Percentiles rank a stretch among this genome's conserved stretches.
Evolutionary conservation across 2,329 filamentous ascomycete genomes (phyloP).

Genomic region (Epicoccum nigrum): DNA sequence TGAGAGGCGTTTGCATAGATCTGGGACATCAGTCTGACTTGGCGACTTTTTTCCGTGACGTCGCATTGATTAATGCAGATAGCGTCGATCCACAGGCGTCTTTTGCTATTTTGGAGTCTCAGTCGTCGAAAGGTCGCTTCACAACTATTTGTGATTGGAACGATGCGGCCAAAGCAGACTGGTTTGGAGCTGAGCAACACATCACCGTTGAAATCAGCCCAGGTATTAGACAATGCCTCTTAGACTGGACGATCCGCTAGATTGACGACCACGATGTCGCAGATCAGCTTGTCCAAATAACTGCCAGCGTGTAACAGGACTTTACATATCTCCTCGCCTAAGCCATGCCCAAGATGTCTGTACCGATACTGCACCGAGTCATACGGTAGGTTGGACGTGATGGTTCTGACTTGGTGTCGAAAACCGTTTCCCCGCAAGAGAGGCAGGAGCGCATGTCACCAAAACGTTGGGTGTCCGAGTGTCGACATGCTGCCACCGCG

Average conservation of each 20-base stretch:
- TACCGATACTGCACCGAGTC: neutral
- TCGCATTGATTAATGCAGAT: slow-evolving; percentile 30
- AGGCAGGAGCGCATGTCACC: slow-evolving; percentile 9
- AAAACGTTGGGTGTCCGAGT: slow-evolving; percentile 10
- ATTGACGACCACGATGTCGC: slow-evolving; percentile 22
- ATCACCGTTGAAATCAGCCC: slow-evolving; percentile 16
- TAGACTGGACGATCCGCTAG: slow-evolving; percentile 23
- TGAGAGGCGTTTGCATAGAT: slow-evolving; percentile 13
- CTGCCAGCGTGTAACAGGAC: slow-evolving; percentile 17
- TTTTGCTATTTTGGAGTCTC: slow-evolving; percentile 1
- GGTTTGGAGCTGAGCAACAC: neutral
- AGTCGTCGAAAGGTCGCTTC: slow-evolving; percentile 15
- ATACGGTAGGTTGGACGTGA: neutral
- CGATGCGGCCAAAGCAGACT: neutral
- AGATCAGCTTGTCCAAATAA: slow-evolving; percentile 5
- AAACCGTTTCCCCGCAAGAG: slow-evolving; percentile 5
- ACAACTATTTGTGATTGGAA: slow-evolving; percentile 20
- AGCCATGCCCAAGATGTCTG: neutral
- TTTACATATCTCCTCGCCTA: slow-evolving; percentile 23
- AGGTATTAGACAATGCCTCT: slow-evolving; percentile 33
- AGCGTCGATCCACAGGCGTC: slow-evolving; percentile 25
- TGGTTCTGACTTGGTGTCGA: neutral
- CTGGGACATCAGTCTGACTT: slow-evolving; percentile 22
- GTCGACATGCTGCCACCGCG: slow-evolving; percentile 8
- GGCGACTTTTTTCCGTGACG: slow-evolving; percentile 14